Evolutionary conservation across 306 rosid genomes (phyloP).

Genomic region (Mimosa bimucronata): DNA sequence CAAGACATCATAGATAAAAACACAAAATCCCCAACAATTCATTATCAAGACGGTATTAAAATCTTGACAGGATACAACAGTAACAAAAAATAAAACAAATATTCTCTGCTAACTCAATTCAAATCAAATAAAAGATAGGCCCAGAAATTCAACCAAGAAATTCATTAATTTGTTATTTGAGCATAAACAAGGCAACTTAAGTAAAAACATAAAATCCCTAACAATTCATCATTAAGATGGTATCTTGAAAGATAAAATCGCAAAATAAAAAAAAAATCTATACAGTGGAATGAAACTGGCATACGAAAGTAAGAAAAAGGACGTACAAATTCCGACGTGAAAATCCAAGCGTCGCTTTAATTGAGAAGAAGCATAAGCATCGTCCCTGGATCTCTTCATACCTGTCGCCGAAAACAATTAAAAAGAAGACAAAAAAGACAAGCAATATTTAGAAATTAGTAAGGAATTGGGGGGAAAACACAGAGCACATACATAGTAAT

Average conservation of each 20-base stretch:
- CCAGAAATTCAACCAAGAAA: slow-evolving; percentile 10
- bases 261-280: slow-evolving; percentile 33
- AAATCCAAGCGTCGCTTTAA: slow-evolving; percentile 66
- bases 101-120: too few species aligned
- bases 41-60: slow-evolving; percentile 14
- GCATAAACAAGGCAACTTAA: slow-evolving; percentile 10
- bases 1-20: slow-evolving; percentile 20
- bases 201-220: not conserved
- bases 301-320: slow-evolving; percentile 7
- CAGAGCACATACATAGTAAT: too few species aligned
- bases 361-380: slow-evolving; percentile 57
- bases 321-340: slow-evolving; percentile 74
- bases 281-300: slow-evolving; percentile 30
- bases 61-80: too few species aligned
- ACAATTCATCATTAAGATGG: slow-evolving; percentile 31
- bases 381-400: slow-evolving; percentile 77
- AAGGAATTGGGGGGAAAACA: too few species aligned
- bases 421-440: too few species aligned
- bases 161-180: too few species aligned
- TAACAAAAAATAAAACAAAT: too few species aligned
- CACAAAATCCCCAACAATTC: slow-evolving; percentile 23
- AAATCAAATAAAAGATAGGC: too few species aligned
- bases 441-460: too few species aligned
- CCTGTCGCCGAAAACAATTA: slow-evolving; percentile 26
- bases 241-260: not conserved